Percentiles rank a stretch among this genome's conserved stretches.
These are phyloP conservation scores for Rhododendron ovatum DNA, from an alignment of 148 eudicot species.

Conservation along the genomic window DNA sequence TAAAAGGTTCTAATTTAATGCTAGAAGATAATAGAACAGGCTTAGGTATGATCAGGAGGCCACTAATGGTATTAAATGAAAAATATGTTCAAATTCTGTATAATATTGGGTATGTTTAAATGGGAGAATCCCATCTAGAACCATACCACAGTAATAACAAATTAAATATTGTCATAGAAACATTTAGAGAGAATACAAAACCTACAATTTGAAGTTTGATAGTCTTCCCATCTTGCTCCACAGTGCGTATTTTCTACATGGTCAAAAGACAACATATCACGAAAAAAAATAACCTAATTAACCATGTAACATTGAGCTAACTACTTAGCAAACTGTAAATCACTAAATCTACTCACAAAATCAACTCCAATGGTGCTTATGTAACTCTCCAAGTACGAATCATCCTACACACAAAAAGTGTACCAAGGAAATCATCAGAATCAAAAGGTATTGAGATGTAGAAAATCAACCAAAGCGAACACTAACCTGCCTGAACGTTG, in stretches of 20 bases:
- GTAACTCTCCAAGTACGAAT: slow-evolving; percentile 38
- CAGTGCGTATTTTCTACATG: slow-evolving; percentile 51
- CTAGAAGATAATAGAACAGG: neutral
- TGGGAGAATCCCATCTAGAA: neutral
- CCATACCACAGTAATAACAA: neutral
- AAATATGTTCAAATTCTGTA: neutral
- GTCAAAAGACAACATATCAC: neutral
- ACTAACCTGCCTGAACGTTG: neutral
- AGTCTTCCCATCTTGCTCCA: slow-evolving; percentile 55
- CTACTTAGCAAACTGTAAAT: neutral
- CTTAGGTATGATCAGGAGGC: neutral
- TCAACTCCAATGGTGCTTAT: slow-evolving; percentile 42
- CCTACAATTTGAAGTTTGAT: slow-evolving; percentile 52
- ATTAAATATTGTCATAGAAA: neutral
- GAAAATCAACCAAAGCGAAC: neutral
- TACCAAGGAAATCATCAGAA: neutral
- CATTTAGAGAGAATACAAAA: neutral
- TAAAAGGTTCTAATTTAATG: neutral
- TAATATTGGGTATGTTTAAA: neutral
- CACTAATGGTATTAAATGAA: neutral
- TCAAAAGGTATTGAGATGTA: neutral
- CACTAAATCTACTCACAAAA: slow-evolving; percentile 22
- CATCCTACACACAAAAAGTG: slow-evolving; percentile 16
- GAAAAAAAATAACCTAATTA: neutral
- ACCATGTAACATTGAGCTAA: neutral